Evolutionary conservation across 768 basidiomycete species (phyloP), one percentile per base, ranked within the genome.

Genomic region (Mycena sanguinolenta): DNA sequence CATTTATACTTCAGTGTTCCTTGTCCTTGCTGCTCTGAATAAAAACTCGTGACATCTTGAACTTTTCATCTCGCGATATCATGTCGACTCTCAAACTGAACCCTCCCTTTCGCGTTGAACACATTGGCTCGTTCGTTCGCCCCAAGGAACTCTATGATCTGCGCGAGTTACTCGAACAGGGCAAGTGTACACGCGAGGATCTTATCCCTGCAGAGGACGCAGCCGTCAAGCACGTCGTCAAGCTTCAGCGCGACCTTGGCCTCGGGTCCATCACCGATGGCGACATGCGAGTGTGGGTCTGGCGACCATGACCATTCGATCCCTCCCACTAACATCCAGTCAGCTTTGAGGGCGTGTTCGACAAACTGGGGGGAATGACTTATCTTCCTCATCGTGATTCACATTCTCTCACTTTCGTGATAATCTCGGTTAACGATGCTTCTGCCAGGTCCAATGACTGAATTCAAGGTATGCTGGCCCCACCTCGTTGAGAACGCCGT

Each of bases 281-380:
- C 50, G 90, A 92, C 78, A 66, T 86, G 71, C 80, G 78, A 76
- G 82, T 81, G 83, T 84, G 30, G 52, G 54, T 30, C 39, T 65
- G n/a, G 57, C 63, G 42, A 72, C 54, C 44, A 9, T 25, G 59
- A 61, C 23, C 30, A n/a, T n/a, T n/a, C 59, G 19, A 60, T 19
- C 30, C 21, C 44, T 17, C 23, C 23, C 28, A 42, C 52, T 61
- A 9, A 71, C 21, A 19, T 6, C 44, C 4, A 34, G 25, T 6
- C 75, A 90, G 90, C 77, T 91, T 83, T 64, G 89, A 92, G 54
- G 91, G 91, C 23, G 89, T 92, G 34, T 91, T 91, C 76, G 86
- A 92, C 74, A 89, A 86, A 62, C 78, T 93, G 46, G 87, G 89
- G 58, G 91, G 91, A 57, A 91, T 92, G 88, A 83, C 82, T 58